Conservation (phyloP, 345 rosid species). For the Excoecaria agallocha region DNA sequence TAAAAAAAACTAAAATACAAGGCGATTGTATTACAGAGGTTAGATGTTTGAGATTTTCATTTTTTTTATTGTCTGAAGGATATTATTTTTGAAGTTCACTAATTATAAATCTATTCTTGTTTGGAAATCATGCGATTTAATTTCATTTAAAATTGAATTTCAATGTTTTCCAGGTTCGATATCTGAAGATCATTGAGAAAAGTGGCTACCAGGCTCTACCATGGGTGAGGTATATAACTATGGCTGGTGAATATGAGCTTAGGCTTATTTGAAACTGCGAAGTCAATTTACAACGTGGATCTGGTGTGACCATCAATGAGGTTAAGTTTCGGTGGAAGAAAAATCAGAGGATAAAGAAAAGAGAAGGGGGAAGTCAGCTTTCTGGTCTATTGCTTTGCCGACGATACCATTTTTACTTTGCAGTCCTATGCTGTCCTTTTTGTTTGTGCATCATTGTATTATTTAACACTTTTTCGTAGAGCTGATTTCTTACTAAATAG, state of each 20-base stretch:
- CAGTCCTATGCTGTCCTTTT: neutral
- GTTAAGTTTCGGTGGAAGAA: neutral
- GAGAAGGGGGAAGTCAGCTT: neutral
- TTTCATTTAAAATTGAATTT: neutral
- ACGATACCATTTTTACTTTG: neutral
- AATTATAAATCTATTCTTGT: neutral
- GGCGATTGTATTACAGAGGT: neutral
- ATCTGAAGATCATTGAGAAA: conserved; percentile 95
- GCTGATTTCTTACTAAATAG: neutral
- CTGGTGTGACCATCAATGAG: neutral
- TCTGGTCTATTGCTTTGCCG: neutral
- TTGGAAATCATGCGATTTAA: neutral
- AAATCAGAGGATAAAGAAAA: conserved; percentile 5
- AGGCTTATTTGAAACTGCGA: conserved; percentile 52
- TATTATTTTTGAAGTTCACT: neutral
- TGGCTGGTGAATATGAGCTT: conserved; percentile 97
- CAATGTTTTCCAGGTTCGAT: conserved; percentile 64
- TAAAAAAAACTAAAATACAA: neutral
- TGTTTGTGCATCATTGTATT: conserved; percentile 14
- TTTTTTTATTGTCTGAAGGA: neutral
- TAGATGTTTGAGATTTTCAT: neutral
- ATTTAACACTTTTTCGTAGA: neutral
- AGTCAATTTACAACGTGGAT: neutral
- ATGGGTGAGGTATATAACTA: conserved; percentile 98
- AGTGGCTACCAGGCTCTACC: conserved; percentile 98